These are phyloP conservation scores for Fusarium goolgardi DNA, from an alignment of 2,329 filamentous ascomycete species.

Conservation along the genomic window DNA sequence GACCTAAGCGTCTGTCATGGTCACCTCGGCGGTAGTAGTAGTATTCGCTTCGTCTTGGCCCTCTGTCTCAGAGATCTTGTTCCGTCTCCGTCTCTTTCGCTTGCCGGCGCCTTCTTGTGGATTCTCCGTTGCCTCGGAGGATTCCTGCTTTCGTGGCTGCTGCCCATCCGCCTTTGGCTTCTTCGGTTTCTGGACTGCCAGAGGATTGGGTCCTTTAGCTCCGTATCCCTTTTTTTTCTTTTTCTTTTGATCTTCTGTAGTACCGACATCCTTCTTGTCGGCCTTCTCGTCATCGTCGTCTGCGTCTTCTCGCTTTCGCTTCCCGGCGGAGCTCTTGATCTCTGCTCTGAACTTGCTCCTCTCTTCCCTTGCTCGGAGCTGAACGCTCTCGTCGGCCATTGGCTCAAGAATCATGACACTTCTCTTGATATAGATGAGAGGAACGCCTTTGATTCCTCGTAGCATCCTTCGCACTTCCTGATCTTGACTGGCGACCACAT, in stretches of 20 bases:
- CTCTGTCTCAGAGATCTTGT: constrained; percentile 42
- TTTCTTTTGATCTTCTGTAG: constrained; percentile 47
- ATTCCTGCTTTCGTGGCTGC: constrained; percentile 51
- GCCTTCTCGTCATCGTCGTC: constrained; percentile 51
- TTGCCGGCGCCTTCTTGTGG: constrained; percentile 46
- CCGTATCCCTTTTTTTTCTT: constrained; percentile 71
- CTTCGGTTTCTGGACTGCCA: constrained; percentile 77
- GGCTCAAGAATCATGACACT: constrained; percentile 79
- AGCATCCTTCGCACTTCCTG: constrained; percentile 71
- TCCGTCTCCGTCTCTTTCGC: constrained; percentile 50
- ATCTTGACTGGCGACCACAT: constrained; percentile 81
- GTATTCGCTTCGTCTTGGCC: constrained; percentile 25
- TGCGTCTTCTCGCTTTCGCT: constrained; percentile 64
- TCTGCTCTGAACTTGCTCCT: constrained; percentile 78
- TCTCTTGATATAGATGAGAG: constrained; percentile 80
- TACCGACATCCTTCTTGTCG: constrained; percentile 23
- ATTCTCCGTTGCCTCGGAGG: constrained; percentile 42
- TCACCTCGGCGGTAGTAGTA: constrained; percentile 13
- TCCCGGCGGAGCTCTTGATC: constrained; percentile 64
- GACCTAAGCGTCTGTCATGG: constrained; percentile 35
- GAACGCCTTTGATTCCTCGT: constrained; percentile 76
- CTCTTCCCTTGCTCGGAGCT: constrained; percentile 75
- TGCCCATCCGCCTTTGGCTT: constrained; percentile 54
- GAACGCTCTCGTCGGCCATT: constrained; percentile 75
- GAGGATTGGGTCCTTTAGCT: constrained; percentile 76